Conservation (phyloP, 305 asterid genomes). For the Rubia peregrina region DNA sequence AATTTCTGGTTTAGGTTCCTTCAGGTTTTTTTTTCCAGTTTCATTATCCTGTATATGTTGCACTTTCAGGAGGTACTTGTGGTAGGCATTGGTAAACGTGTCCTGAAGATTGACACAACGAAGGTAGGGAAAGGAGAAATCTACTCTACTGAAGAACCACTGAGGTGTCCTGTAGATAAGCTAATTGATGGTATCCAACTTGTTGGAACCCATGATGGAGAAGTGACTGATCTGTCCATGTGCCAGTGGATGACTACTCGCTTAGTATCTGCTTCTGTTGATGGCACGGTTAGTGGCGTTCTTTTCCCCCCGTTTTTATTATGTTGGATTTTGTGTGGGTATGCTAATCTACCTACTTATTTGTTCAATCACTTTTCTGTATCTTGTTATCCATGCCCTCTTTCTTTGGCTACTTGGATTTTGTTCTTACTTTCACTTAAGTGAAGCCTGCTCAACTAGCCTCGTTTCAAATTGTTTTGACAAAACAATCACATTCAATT, state of each 20-base stretch:
- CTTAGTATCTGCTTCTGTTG: slow-evolving; percentile 83
- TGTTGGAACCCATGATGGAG: slow-evolving; percentile 89
- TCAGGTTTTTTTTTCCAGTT: neutral
- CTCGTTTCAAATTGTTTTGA: neutral
- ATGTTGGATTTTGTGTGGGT: neutral
- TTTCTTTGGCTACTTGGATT: neutral
- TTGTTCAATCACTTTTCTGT: neutral
- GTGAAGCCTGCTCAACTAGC: neutral
- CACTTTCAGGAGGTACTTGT: slow-evolving; percentile 72
- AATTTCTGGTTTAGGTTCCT: neutral
- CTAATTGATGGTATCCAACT: slow-evolving; percentile 78
- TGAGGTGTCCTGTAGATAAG: slow-evolving; percentile 60
- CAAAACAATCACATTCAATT: neutral
- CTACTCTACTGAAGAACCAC: slow-evolving; percentile 75
- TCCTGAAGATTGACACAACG: slow-evolving; percentile 74
- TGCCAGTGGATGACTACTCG: slow-evolving; percentile 99
- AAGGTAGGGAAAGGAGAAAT: slow-evolving; percentile 73
- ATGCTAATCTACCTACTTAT: neutral
- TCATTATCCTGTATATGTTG: slow-evolving; percentile 16
- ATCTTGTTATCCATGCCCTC: neutral
- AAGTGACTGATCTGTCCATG: slow-evolving; percentile 90
- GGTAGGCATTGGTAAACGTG: slow-evolving; percentile 67
- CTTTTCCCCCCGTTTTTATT: slow-evolving; percentile 3
- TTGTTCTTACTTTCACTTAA: neutral
- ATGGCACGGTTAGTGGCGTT: slow-evolving; percentile 70